Evolutionary conservation across 805 yeast species (phyloP).

Genomic region (Spathaspora hagerdaliae): DNA sequence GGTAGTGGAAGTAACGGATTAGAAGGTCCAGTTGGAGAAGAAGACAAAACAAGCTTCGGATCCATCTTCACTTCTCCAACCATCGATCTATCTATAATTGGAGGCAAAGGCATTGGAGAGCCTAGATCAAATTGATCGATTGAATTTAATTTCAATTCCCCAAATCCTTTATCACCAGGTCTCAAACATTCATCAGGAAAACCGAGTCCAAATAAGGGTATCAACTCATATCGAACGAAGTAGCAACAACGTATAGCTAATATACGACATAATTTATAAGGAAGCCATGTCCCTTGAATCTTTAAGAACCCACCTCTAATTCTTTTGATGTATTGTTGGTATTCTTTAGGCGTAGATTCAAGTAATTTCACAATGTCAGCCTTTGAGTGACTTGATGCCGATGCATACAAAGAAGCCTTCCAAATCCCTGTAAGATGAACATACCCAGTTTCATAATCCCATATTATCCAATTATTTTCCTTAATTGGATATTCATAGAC

Average conservation of each 20-base stretch:
- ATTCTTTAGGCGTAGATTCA: slow-evolving; percentile 57
- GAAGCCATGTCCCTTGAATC: slow-evolving; percentile 94
- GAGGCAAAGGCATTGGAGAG: not conserved
- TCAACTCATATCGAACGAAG: slow-evolving; percentile 66
- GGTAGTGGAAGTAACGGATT: not conserved
- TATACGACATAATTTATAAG: slow-evolving; percentile 60
- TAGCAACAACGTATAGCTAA: slow-evolving; percentile 75
- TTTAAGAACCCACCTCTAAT: slow-evolving; percentile 88
- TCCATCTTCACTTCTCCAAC: not conserved
- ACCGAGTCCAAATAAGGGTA: slow-evolving; percentile 73
- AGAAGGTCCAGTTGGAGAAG: not conserved
- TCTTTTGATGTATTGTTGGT: slow-evolving; percentile 60
- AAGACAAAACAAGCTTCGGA: not conserved
- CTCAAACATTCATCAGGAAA: slow-evolving; percentile 60
- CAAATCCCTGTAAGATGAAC: slow-evolving; percentile 87
- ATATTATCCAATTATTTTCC: slow-evolving; percentile 64
- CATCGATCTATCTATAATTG: not conserved
- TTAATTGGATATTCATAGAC: slow-evolving; percentile 71
- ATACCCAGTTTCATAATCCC: slow-evolving; percentile 83
- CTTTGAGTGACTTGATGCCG: slow-evolving; percentile 32
- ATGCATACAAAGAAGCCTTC: slow-evolving; percentile 46
- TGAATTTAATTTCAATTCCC: slow-evolving; percentile 49
- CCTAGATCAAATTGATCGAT: slow-evolving; percentile 1
- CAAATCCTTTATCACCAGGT: slow-evolving; percentile 62
- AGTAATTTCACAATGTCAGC: slow-evolving; percentile 74